These are phyloP conservation scores for Abrus precatorius DNA, from an alignment of 306 rosid species.

Conservation along the genomic window DNA sequence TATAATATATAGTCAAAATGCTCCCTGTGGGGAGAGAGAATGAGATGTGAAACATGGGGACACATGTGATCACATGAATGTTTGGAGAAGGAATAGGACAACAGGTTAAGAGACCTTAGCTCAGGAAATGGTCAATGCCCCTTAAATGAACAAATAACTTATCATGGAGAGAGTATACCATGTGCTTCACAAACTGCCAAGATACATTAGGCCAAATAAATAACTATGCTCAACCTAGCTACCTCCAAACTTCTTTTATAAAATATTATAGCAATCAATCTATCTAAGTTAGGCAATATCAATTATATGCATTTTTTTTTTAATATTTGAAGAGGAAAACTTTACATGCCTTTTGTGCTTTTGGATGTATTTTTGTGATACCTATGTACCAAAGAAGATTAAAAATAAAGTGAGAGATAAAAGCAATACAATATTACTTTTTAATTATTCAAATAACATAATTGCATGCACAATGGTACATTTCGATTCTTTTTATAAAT, in stretches of 20 bases:
- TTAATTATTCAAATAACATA: no score
- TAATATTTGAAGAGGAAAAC: no score
- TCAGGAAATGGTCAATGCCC: constrained; percentile 59
- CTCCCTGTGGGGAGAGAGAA: constrained; percentile 49
- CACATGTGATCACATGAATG: constrained; percentile 84
- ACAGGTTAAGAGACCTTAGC: constrained; percentile 51
- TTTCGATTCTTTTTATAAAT: no score
- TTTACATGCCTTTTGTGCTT: no score
- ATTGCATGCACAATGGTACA: no score
- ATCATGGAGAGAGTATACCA: constrained; percentile 53
- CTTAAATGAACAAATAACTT: constrained; percentile 51
- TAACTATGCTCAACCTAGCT: constrained; percentile 48
- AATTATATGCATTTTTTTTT: background rate
- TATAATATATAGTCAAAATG: constrained; percentile 55
- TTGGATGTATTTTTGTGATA: no score
- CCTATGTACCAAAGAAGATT: no score
- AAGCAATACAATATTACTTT: no score
- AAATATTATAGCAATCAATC: background rate
- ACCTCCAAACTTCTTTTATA: constrained; percentile 39
- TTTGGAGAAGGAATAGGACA: constrained; percentile 56
- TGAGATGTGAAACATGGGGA: constrained; percentile 71
- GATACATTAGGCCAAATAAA: constrained; percentile 37
- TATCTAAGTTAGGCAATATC: background rate
- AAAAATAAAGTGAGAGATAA: no score
- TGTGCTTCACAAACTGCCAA: constrained; percentile 62